Conservation (phyloP, 1,284 basidiomycete genomes). For the Moniliella sp. region DNA sequence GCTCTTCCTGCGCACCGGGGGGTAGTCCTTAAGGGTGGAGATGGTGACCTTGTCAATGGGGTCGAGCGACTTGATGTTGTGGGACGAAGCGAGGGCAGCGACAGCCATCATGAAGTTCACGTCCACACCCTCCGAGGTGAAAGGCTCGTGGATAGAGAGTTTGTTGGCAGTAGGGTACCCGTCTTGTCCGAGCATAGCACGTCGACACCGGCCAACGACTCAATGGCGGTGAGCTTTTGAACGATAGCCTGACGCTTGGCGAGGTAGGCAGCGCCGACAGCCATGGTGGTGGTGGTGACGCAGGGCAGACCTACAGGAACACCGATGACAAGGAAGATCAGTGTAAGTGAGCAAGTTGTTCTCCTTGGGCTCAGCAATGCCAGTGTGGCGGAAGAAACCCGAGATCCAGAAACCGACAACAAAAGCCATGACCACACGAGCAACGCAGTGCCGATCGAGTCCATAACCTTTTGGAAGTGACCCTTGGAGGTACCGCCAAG, state of each 20-base stretch:
- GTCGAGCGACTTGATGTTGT: conserved; percentile 42
- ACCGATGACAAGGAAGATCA: conserved; percentile 41
- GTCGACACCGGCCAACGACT: conserved; percentile 43
- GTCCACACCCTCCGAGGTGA: conserved; percentile 37
- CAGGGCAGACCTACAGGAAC: conserved; percentile 43
- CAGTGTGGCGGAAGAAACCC: conserved; percentile 38
- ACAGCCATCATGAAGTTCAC: conserved; percentile 39
- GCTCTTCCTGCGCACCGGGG: conserved; percentile 40
- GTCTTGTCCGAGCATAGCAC: conserved; percentile 45
- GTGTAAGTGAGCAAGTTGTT: conserved; percentile 41
- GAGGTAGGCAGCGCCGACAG: conserved; percentile 43
- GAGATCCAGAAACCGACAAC: conserved; percentile 38
- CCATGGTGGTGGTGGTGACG: conserved; percentile 41
- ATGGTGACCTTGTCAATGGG: conserved; percentile 44
- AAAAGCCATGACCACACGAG: conserved; percentile 40
- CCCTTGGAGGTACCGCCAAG: conserved; percentile 34
- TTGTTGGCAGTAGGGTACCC: conserved; percentile 44
- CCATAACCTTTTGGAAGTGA: conserved; percentile 40
- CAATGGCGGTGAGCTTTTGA: conserved; percentile 45
- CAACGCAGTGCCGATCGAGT: conserved; percentile 39
- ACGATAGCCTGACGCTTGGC: conserved; percentile 43
- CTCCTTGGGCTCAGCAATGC: conserved; percentile 36
- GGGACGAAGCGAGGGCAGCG: conserved; percentile 41
- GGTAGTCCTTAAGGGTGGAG: conserved; percentile 41
- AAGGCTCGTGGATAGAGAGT: conserved; percentile 42